These are phyloP conservation scores for Xylariomycetidae sp. DNA, from an alignment of 2,329 filamentous ascomycete genomes.

Conservation along the genomic window DNA sequence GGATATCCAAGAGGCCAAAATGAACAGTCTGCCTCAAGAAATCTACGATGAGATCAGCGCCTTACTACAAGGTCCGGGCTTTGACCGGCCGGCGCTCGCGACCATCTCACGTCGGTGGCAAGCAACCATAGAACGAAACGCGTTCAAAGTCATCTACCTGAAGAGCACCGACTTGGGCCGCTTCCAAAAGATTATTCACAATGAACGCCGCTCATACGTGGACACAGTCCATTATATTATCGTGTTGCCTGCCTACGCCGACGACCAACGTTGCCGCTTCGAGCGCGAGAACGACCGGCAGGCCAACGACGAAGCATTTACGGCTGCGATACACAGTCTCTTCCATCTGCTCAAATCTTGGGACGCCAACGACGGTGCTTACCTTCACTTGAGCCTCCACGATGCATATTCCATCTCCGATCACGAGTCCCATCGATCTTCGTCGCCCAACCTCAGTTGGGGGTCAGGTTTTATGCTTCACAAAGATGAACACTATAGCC, in stretches of 20 bases:
- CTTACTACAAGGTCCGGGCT: background rate
- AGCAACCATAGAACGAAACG: conserved; percentile 16
- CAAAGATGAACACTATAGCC: background rate
- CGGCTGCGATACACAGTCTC: conserved; percentile 13
- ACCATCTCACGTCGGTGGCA: conserved; percentile 18
- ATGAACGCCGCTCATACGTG: conserved; percentile 14
- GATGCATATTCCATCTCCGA: conserved; percentile 4
- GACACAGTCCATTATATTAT: conserved; percentile 10
- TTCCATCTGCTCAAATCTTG: conserved; percentile 12
- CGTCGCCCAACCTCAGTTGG: too few relatives aligned
- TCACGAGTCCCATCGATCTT: too few relatives aligned
- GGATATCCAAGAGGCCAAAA: too few relatives aligned
- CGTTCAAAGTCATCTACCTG: conserved; percentile 13
- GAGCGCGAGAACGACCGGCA: conserved; percentile 14
- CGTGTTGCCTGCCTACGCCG: conserved; percentile 14
- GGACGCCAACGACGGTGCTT: conserved; percentile 6
- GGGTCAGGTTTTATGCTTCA: too few relatives aligned
- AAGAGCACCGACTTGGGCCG: conserved; percentile 13
- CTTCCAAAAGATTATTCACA: conserved; percentile 10
- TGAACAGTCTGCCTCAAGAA: conserved; percentile 6
- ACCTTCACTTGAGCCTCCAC: background rate
- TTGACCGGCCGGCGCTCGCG: conserved; percentile 8
- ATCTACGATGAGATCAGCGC: conserved; percentile 6
- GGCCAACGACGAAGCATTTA: conserved; percentile 17
- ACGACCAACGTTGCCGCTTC: conserved; percentile 12